Conservation (phyloP, 2,329 filamentous ascomycete genomes). For the Exophiala spinifera region DNA sequence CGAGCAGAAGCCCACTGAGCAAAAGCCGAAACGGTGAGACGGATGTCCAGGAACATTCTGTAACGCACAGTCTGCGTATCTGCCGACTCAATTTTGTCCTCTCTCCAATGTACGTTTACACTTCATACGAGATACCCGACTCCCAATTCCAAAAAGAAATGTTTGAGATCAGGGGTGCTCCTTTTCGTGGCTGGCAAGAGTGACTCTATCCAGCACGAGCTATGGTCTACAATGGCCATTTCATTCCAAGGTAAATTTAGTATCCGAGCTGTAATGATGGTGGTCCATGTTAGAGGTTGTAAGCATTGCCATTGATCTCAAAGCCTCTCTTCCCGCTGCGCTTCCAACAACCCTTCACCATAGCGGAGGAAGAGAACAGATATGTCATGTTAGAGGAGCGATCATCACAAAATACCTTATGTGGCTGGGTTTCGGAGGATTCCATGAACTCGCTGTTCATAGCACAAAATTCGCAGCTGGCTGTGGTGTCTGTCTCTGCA, state of each 20-base stretch:
- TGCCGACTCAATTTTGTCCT: conserved; percentile 24
- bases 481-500: too few relatives aligned
- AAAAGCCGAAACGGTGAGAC: conserved; percentile 8
- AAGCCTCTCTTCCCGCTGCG: too few relatives aligned
- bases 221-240: conserved; percentile 18
- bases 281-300: too few relatives aligned
- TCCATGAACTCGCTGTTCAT: conserved; percentile 6
- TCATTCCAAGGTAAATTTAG: not conserved
- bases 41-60: too few relatives aligned
- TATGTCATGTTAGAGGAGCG: conserved; percentile 13
- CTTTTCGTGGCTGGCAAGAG: conserved; percentile 39
- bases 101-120: conserved; percentile 12
- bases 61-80: too few relatives aligned
- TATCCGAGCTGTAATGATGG: too few relatives aligned
- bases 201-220: conserved; percentile 33
- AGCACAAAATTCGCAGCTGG: too few relatives aligned
- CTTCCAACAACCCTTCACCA: too few relatives aligned
- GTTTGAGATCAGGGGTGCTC: conserved; percentile 38
- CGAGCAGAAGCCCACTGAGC: not conserved
- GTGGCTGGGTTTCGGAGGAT: conserved; percentile 28
- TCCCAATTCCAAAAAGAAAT: conserved; percentile 10
- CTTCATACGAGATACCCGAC: conserved; percentile 18
- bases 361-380: conserved; percentile 8
- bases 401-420: conserved; percentile 9
- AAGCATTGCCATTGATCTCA: too few relatives aligned